Percentiles rank a stretch among this genome's conserved stretches.
These are phyloP conservation scores for Uronychia binucleata DNA, from an alignment of 73 alveolate genomes.

Conservation along the genomic window DNA sequence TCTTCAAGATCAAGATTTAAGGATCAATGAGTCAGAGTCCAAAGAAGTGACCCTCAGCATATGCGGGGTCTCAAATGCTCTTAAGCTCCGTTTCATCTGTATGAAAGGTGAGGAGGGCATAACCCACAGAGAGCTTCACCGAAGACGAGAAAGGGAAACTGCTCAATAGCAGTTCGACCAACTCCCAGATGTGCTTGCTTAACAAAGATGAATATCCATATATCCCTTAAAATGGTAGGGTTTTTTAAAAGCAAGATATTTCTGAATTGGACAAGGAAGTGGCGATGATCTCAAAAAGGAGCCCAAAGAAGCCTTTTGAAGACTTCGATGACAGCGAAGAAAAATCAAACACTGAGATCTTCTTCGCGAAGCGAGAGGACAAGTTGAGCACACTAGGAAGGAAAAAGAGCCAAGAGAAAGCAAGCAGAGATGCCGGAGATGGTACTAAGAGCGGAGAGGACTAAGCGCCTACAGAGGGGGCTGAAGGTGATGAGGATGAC, in stretches of 20 bases:
- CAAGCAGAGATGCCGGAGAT: background rate
- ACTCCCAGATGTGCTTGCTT: no score
- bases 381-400: background rate
- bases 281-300: slow-evolving; percentile 50
- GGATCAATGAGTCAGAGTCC: no score
- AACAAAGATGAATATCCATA: no score
- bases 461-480: background rate
- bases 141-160: no score
- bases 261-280: slow-evolving; percentile 69
- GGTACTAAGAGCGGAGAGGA: slow-evolving; percentile 16
- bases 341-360: background rate
- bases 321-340: slow-evolving; percentile 15
- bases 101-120: no score
- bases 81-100: no score
- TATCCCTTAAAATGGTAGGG: background rate
- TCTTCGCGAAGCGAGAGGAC: background rate
- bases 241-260: slow-evolving; percentile 3
- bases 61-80: no score
- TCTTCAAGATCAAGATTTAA: no score
- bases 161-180: no score
- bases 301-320: slow-evolving; percentile 3
- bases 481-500: background rate
- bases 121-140: no score
- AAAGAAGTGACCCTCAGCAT: no score
- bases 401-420: background rate